These are phyloP conservation scores for Rhodotorula diobovata DNA, from an alignment of 768 basidiomycete genomes.

Conservation along the genomic window DNA sequence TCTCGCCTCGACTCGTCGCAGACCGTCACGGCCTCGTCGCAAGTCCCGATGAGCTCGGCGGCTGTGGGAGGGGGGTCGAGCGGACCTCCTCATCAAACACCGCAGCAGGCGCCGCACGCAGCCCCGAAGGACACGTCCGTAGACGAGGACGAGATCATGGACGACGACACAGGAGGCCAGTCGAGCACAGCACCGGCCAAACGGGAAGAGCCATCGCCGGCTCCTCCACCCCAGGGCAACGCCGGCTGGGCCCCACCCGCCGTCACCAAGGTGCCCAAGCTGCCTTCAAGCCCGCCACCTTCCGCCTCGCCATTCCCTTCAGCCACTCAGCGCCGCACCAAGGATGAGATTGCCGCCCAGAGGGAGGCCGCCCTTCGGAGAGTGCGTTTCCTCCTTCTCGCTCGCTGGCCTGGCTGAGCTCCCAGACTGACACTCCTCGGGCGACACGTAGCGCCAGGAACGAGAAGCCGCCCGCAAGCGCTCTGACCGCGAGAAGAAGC, in stretches of 20 bases:
- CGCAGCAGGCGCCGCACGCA: too few relatives aligned
- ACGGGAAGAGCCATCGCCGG: not conserved
- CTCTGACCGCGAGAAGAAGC: not conserved
- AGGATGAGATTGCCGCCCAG: conserved; percentile 11
- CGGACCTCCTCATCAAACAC: not conserved
- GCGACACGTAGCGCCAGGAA: not conserved
- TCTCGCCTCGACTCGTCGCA: not conserved
- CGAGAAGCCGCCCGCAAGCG: not conserved
- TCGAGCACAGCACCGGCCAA: not conserved
- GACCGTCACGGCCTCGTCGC: not conserved
- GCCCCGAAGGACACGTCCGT: too few relatives aligned
- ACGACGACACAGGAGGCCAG: not conserved
- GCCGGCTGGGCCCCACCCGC: not conserved
- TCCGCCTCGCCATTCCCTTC: not conserved
- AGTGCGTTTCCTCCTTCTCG: not conserved
- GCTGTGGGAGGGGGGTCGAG: not conserved
- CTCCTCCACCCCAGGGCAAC: not conserved
- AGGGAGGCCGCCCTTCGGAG: not conserved
- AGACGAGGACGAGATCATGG: conserved; percentile 1
- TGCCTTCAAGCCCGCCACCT: not conserved
- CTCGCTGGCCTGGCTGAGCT: not conserved
- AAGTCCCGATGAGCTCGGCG: fast-evolving
- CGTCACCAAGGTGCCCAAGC: not conserved
- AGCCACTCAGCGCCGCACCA: not conserved
- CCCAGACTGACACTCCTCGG: too few relatives aligned